Evolutionary conservation across 177 flowering plant genomes (phyloP).

Genomic region (Telopea speciosissima): DNA sequence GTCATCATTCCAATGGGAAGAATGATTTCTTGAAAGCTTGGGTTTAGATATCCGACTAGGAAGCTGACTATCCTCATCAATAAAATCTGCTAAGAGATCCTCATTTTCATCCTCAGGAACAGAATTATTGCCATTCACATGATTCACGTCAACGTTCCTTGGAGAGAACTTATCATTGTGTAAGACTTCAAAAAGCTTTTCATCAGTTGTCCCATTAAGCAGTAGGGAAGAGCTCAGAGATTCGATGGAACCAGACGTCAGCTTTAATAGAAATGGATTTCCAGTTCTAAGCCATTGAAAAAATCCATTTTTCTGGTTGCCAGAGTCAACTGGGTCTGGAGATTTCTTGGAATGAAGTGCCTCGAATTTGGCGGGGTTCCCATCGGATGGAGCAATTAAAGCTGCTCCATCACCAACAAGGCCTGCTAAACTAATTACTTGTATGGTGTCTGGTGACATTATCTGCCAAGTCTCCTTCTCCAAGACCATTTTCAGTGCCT

Average conservation of each 20-base stretch:
- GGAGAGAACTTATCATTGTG: conserved; percentile 33
- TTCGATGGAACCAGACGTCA: conserved; percentile 37
- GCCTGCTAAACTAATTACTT: conserved; percentile 81
- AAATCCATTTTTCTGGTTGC: conserved; percentile 53
- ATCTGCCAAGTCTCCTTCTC: conserved; percentile 84
- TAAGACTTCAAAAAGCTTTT: conserved; percentile 17
- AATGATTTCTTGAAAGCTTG: conserved; percentile 30
- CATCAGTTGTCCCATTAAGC: conserved; percentile 38
- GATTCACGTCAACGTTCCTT: conserved; percentile 25
- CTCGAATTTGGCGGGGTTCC: conserved; percentile 27
- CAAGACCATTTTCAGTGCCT: conserved; percentile 96
- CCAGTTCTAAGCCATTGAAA: conserved; percentile 61
- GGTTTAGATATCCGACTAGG: conserved; percentile 83
- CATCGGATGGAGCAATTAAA: conserved; percentile 46
- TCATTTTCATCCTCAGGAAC: conserved; percentile 86
- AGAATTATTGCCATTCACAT: conserved; percentile 39
- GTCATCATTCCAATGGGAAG: conserved; percentile 46
- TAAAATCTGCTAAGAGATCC: conserved; percentile 96
- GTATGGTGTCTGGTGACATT: conserved; percentile 76
- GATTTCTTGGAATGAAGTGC: conserved; percentile 35
- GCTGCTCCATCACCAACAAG: conserved; percentile 97
- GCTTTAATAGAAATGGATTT: conserved; percentile 61
- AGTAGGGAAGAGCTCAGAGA: conserved; percentile 19
- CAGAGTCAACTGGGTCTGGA: conserved; percentile 25
- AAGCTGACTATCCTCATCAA: conserved; percentile 99